Evolutionary conservation across 331 rosid species (phyloP).

Genomic region (Malus hybrid): DNA sequence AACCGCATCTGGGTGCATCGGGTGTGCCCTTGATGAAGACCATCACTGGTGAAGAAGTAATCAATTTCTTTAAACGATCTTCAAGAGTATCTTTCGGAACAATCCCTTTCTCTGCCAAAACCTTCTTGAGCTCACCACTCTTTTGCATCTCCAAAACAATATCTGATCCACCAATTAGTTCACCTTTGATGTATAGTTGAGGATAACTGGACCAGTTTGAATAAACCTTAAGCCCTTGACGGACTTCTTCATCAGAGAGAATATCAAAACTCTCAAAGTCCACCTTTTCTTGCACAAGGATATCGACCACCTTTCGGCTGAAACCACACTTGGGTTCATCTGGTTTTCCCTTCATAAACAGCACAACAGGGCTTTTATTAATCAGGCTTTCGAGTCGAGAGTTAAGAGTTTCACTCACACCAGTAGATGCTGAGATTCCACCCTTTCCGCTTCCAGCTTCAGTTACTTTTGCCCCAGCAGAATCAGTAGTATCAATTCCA

Average conservation of each 20-base stretch:
- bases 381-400: conserved; percentile 56
- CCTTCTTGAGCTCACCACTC: conserved; percentile 74
- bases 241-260: conserved; percentile 78
- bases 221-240: conserved; percentile 87
- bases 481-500: conserved; percentile 33
- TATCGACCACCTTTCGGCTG: conserved; percentile 85
- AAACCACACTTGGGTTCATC: conserved; percentile 91
- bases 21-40: conserved; percentile 93
- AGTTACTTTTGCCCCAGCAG: conserved; percentile 25
- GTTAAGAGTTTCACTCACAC: conserved; percentile 50
- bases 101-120: conserved; percentile 55
- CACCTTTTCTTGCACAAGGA: conserved; percentile 74
- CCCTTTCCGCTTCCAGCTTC: conserved; percentile 50
- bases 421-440: conserved; percentile 51
- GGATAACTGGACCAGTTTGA: conserved; percentile 99
- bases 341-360: conserved; percentile 90
- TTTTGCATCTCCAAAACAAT: conserved; percentile 90
- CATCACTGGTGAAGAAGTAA: conserved; percentile 63
- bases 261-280: conserved; percentile 66
- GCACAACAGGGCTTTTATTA: conserved; percentile 63
- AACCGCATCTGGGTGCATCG: conserved; percentile 84
- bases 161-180: conserved; percentile 93
- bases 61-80: conserved; percentile 68
- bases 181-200: conserved; percentile 68
- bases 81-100: conserved; percentile 40